These are phyloP conservation scores for Hamiltosporidium tvaerminnensis DNA, from an alignment of 371 early-diverging fungal species.

Conservation along the genomic window DNA sequence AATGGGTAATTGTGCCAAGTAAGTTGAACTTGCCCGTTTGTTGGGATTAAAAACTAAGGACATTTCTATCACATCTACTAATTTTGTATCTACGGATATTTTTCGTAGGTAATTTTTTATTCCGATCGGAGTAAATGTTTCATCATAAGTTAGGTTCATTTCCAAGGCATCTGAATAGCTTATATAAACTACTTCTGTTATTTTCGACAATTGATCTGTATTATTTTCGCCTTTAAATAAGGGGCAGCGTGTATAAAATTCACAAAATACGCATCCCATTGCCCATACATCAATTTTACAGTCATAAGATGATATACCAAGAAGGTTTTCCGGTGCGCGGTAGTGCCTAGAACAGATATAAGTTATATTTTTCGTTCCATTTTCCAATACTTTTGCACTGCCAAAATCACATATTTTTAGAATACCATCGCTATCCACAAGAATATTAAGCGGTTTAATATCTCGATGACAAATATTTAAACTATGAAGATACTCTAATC, in stretches of 20 bases:
- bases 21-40: no score
- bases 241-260: constrained; percentile 57
- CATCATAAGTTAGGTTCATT: no score
- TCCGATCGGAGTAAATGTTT: no score
- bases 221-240: constrained; percentile 94
- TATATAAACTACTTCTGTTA: constrained; percentile 68
- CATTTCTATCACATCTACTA: no score
- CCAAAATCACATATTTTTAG: constrained; percentile 82
- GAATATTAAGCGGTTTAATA: constrained; percentile 75
- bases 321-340: constrained; percentile 82
- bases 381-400: constrained; percentile 71
- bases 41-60: no score
- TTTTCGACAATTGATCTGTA: constrained; percentile 78
- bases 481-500: constrained; percentile 79
- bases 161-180: no score
- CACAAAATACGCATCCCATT: constrained; percentile 87
- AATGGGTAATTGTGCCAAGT: no score
- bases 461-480: constrained; percentile 85
- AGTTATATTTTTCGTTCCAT: constrained; percentile 78
- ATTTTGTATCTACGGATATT: no score
- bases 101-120: no score
- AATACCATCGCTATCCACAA: constrained; percentile 69
- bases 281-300: constrained; percentile 97
- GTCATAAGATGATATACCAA: constrained; percentile 77
- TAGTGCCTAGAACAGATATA: constrained; percentile 92